Evolutionary conservation across 305 asterid genomes (phyloP).

Genomic region (Salvia sclarea): DNA sequence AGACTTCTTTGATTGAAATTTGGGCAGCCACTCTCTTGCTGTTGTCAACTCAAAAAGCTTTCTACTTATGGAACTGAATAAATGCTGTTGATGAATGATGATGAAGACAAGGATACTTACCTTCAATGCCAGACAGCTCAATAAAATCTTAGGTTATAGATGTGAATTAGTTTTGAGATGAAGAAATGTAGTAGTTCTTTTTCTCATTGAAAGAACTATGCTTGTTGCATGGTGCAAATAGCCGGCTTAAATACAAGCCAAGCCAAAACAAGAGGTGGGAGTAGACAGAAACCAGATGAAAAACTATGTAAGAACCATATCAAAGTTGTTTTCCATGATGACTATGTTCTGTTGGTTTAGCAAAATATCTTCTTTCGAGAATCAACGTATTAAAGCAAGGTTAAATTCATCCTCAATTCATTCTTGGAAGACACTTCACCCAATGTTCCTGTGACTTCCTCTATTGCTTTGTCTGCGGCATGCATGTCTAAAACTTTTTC

Average conservation of each 20-base stretch:
- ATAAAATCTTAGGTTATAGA: constrained; percentile 3
- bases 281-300: constrained; percentile 14
- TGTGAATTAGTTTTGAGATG: constrained; percentile 16
- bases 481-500: background rate
- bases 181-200: background rate
- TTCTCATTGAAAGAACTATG: background rate
- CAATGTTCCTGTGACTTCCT: background rate
- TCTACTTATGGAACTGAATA: background rate
- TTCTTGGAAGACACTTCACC: too few relatives aligned
- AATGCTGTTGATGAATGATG: background rate
- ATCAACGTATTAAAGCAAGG: background rate
- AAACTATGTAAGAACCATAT: background rate
- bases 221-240: constrained; percentile 10
- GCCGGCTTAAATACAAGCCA: background rate
- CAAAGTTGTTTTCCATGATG: constrained; percentile 3
- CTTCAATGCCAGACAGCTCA: background rate
- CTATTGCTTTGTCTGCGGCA: background rate
- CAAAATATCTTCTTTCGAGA: background rate
- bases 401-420: too few relatives aligned
- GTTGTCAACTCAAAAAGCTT: constrained; percentile 12
- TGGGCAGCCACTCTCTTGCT: background rate
- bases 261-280: constrained; percentile 2
- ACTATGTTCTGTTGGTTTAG: background rate
- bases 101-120: background rate
- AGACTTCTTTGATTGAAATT: background rate